A percentile compares a stretch with the other conserved stretches of the same genome.
Conservation (phyloP, 2,329 filamentous ascomycete genomes). For the Aspergillus sp. region DNA sequence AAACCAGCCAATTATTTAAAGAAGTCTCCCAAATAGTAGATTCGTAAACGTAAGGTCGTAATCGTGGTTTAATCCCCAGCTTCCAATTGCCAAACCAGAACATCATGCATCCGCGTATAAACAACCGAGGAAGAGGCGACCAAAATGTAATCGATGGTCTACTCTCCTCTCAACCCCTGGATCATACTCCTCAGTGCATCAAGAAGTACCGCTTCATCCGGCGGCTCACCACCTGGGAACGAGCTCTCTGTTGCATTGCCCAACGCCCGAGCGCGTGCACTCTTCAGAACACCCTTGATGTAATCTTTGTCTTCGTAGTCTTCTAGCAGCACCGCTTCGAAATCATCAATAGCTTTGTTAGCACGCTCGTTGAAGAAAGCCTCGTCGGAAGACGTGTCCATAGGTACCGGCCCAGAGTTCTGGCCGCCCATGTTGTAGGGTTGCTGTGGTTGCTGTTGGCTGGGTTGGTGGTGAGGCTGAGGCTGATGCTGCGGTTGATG, state of each 20-base stretch:
- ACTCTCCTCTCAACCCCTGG: slow-evolving; percentile 39
- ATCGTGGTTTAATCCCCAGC: slow-evolving; percentile 10
- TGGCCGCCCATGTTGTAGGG: slow-evolving; percentile 18
- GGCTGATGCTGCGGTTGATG: slow-evolving; percentile 14
- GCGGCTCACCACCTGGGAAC: slow-evolving; percentile 45
- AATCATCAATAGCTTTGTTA: slow-evolving; percentile 46
- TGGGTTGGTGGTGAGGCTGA: slow-evolving; percentile 18
- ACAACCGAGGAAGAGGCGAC: not conserved
- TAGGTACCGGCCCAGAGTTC: slow-evolving; percentile 20
- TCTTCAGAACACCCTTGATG: slow-evolving; percentile 45
- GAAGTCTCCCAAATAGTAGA: slow-evolving; percentile 5
- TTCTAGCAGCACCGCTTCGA: slow-evolving; percentile 45
- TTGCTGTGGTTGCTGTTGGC: slow-evolving; percentile 21
- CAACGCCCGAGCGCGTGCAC: slow-evolving; percentile 42
- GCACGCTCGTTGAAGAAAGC: slow-evolving; percentile 42
- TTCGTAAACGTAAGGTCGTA: slow-evolving; percentile 14
- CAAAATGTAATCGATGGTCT: slow-evolving; percentile 6
- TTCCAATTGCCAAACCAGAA: not conserved
- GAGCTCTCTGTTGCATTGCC: slow-evolving; percentile 42
- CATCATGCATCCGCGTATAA: not conserved
- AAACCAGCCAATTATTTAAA: slow-evolving; percentile 9
- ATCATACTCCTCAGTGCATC: slow-evolving; percentile 42
- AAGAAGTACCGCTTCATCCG: slow-evolving; percentile 45
- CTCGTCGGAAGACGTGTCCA: slow-evolving; percentile 27
- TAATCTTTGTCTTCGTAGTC: slow-evolving; percentile 48